Base-by-base conservation (phyloP, 345 rosid species). In the Moricandia arvensis region DNA sequence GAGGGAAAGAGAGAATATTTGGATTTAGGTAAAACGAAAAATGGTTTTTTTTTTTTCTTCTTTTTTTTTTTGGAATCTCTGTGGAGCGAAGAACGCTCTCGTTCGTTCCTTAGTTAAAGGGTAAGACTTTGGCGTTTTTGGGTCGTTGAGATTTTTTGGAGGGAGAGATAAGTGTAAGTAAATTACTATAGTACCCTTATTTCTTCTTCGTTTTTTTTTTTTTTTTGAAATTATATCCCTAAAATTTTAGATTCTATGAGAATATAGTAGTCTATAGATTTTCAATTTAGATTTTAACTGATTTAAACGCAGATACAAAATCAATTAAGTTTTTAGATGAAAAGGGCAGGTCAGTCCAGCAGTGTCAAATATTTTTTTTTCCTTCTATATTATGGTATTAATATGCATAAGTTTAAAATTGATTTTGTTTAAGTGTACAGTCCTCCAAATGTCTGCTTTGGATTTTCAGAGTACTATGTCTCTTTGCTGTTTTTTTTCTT, bases 61-160 rank as follows among this genome's bases (percentile, higher is more conserved):
- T 5, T 62, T 29, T 71, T 72, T 59, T 69, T 45, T 45, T 63
- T 67, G 62, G 47, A 34, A 2, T 69, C 34, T 47, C 11, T 31
- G 59, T 27, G 37, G 30, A 41, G 74, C 58, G 66, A 2, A 8
- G 13, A 58, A 80, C 74, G 82, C 83, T 82, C 83, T 82, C 35
- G 41, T 37, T 82, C 74, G 83, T 81, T 82, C 81, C 70, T 83
- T 64, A 45, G 59, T 72, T 59, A 60, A 78, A 59, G 73, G 82
- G 75, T 30, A 21, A 66, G 51, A 35, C 13, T 54, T 27, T 13
- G 38, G 17, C n/a, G 8, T 78, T 78, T 58, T 74, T 61, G 24
- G 58, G 85, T 75, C 72, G 88, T 81, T 78, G 78, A 67, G 85
- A 81, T 78, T 78, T 82, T 80, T 73, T 35, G 80, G 78, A 72